Evolutionary conservation across 2,329 filamentous ascomycete genomes (phyloP).

Genomic region (Metarhizium robertsii): DNA sequence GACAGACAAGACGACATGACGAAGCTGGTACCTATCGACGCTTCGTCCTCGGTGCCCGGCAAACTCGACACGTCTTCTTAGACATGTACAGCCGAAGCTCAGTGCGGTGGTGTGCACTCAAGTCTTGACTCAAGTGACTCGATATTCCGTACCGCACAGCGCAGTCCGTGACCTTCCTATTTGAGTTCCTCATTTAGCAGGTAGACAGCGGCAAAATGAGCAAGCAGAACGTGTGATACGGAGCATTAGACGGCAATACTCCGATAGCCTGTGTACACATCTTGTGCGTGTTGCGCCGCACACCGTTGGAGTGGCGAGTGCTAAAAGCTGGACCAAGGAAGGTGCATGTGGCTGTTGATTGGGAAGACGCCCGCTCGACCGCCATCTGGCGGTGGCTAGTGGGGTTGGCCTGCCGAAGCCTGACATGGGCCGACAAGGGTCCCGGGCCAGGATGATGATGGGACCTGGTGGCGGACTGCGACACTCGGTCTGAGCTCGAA

Average conservation of each 20-base stretch:
- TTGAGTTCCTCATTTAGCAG: too few species aligned
- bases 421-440: slow-evolving; percentile 1
- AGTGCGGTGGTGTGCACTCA: too few species aligned
- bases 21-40: background rate
- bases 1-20: background rate
- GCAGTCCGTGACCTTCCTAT: background rate
- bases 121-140: too few species aligned
- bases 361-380: background rate
- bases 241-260: too few species aligned
- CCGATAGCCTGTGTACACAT: too few species aligned
- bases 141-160: background rate
- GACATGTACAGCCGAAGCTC: too few species aligned
- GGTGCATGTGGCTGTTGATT: background rate
- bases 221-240: too few species aligned
- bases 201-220: too few species aligned
- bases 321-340: background rate
- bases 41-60: background rate
- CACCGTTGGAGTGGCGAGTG: background rate
- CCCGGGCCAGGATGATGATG: slow-evolving; percentile 1
- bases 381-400: background rate
- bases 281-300: background rate
- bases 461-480: background rate
- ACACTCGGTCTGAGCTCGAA: background rate
- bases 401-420: background rate
- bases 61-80: too few species aligned